Evolutionary conservation across 345 rosid genomes (phyloP).

Genomic region (thale cress (Arabidopsis thaliana)): TAIR10.1 NC_003074.8:4924001-4924500

Average conservation of each 20-base stretch:
- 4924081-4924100: conserved; percentile 53
- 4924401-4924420: conserved; percentile 51
- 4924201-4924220: too few species aligned
- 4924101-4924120: conserved; percentile 41
- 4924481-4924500: conserved; percentile 67
- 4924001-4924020: conserved; percentile 61
- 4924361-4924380: conserved; percentile 73
- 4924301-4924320: conserved; percentile 70
- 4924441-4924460: conserved; percentile 55
- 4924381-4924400: conserved; percentile 65
- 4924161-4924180: not conserved
- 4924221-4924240: too few species aligned
- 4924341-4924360: conserved; percentile 69
- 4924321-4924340: conserved; percentile 57
- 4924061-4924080: conserved; percentile 51
- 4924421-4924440: conserved; percentile 45
- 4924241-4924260: conserved; percentile 46
- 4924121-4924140: conserved; percentile 57
- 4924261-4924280: conserved; percentile 67
- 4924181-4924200: too few species aligned
- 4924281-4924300: conserved; percentile 67
- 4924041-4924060: conserved; percentile 51
- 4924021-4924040: conserved; percentile 58
- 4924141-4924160: conserved; percentile 41
- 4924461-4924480: conserved; percentile 52